Evolutionary conservation across 768 basidiomycete species (phyloP), one percentile per base, ranked within the genome.

Genomic region (Lactarius hatsudake): DNA sequence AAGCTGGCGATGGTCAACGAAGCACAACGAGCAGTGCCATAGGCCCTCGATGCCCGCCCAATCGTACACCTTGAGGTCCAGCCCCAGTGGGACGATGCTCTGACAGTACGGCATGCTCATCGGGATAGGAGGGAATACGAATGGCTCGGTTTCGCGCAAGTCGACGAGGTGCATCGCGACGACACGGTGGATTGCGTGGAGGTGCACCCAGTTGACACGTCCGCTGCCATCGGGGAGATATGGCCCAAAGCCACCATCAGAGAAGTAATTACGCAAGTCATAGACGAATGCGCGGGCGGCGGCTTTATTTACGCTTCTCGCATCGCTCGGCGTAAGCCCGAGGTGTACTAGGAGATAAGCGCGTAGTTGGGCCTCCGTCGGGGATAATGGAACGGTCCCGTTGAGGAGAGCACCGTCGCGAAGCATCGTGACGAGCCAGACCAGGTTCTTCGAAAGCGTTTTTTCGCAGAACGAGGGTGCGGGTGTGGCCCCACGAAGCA

Each of bases 11-110:
- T 91, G 88, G 73, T 91, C 88, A 61, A 83, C 81, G 72, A 88
- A 91, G 61, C 83, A 86, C 71, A 89, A 90, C n/a, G 83, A 81
- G 17, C 86, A 81, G 5, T 78, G 76, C 89, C 89, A 91, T n/a
- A 75, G 36, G 0, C 89, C 89, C 38, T 79, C 78, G 0, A 90
- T 75, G 2, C 86, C 84, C 2, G 82, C 85, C 86, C 87, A 87
- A 73, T 88, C 87, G 51, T 71, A 65, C 60, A 76, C 78, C 51
- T 78, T 75, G 20, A 81, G 67, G 63, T 80, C 74, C 57, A 82
- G 45, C 1, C 73, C 80, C 1, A 70, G 71, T 2, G 82, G 80
- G 4, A 85, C 75, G 57, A 82, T 65, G 36, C 81, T 81, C 72
- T 88, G 87, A 32, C 83, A 84, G 70, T 79, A 84, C 34, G 83